A percentile compares a stretch with the other conserved stretches of the same genome.
These are phyloP conservation scores for Alloascoidea hylecoeti DNA, from an alignment of 805 yeast genomes.

Conservation along the genomic window DNA sequence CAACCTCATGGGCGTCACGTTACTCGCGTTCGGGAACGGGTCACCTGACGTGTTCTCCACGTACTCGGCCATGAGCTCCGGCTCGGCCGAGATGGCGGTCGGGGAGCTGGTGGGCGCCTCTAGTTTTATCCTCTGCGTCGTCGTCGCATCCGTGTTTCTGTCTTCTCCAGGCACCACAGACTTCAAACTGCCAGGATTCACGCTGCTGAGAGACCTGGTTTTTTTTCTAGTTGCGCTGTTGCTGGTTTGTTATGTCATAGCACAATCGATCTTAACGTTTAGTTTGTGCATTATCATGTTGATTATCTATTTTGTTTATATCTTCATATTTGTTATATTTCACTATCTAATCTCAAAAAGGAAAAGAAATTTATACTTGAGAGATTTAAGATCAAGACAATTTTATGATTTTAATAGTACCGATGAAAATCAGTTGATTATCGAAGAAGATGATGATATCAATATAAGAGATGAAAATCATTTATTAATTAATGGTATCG, in stretches of 20 bases:
- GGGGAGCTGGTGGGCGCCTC: slow-evolving; percentile 28
- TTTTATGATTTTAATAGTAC: slow-evolving; percentile 7
- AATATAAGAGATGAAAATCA: too few relatives aligned
- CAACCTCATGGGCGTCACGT: slow-evolving; percentile 27
- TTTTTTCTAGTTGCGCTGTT: slow-evolving; percentile 41
- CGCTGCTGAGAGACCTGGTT: slow-evolving; percentile 45
- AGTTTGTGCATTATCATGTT: slow-evolving; percentile 47
- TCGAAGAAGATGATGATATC: slow-evolving; percentile 9
- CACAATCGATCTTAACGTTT: slow-evolving; percentile 38
- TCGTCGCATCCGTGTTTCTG: slow-evolving; percentile 25
- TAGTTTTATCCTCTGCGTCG: slow-evolving; percentile 23
- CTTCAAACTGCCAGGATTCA: slow-evolving; percentile 29
- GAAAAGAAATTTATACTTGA: slow-evolving; percentile 6
- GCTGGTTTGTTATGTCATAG: too few relatives aligned
- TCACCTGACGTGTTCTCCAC: slow-evolving; percentile 27
- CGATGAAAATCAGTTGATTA: slow-evolving; percentile 9
- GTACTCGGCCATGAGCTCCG: slow-evolving; percentile 22
- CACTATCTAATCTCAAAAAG: slow-evolving; percentile 18
- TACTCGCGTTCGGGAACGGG: slow-evolving; percentile 30
- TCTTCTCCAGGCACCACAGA: too few relatives aligned
- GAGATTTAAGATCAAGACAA: slow-evolving; percentile 11
- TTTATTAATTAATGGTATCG: too few relatives aligned
- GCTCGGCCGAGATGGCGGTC: slow-evolving; percentile 24
- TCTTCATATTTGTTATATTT: slow-evolving; percentile 29
- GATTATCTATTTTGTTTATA: slow-evolving; percentile 41